Base-by-base conservation (phyloP, 305 asterid genomes). In the Fraxinus floribunda region DNA sequence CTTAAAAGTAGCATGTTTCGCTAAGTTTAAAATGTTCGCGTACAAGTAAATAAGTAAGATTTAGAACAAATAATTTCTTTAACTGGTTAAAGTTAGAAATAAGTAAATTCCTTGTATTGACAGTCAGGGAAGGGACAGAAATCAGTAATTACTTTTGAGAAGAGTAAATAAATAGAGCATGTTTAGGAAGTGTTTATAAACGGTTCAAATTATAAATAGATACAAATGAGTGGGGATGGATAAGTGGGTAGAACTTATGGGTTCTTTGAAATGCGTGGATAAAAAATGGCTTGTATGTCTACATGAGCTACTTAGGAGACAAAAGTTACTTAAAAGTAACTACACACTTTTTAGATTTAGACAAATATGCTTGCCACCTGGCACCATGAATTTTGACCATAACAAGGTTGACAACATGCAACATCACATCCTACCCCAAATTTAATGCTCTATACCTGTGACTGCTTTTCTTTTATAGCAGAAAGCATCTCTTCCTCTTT, bases 401-500 rank as follows among this genome's bases (percentile, higher is more conserved):
- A 36, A 71, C 29, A 16, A 34, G 30, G n/a, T 4, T 29, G 46
- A 29, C 2, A 13, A 34, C 24, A 30, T 6, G 77, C 41, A 64
- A 5, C 52, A 76, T 39, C 66, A 34, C 77, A 85, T 83, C 79
- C 55, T 30, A 71, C 78, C 41, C 76, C 52, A 80, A 78, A 22
- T 84, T 30, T 22, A 86, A 72, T 75, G 83, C 32, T 75, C 80
- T 18, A 85, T 91, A 94, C 99, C 98, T 93, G 92, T 79, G 86
- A 87, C 83, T 89, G 91, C 84, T 91, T 91, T 83, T 91, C 98
- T 84, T 80, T 91, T 29, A 96, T 85, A 81, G 95, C 94, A 83
- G 91, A 79, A 49, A 96, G 93, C 94, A 96, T 93, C 80, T 92
- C 98, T 80, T 94, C 98, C 88, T 96, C 99, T 89, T 90, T 94